Conservation (phyloP, 768 basidiomycete species). For the Russula brevipes region DNA sequence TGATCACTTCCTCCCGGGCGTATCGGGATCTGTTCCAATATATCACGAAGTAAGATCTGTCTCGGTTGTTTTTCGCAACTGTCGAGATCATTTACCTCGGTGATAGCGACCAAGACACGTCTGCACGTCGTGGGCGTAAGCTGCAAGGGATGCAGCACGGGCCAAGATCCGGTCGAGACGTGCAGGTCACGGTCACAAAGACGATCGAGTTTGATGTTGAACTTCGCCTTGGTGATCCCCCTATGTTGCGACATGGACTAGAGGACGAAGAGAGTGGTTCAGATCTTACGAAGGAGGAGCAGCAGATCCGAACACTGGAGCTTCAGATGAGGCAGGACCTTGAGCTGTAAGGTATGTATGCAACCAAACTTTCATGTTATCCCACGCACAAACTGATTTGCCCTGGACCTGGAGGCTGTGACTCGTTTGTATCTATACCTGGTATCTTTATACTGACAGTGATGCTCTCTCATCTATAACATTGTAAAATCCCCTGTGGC, state of each 20-base stretch:
- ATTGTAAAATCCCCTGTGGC: not conserved
- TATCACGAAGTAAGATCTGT: slow-evolving; percentile 14
- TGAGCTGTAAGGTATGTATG: slow-evolving; percentile 5
- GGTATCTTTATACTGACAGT: not conserved
- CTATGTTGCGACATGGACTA: too few relatives aligned
- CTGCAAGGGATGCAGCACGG: slow-evolving; percentile 5
- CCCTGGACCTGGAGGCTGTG: not conserved
- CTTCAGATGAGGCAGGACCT: slow-evolving; percentile 21
- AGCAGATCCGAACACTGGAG: slow-evolving; percentile 15
- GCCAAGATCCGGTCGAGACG: not conserved
- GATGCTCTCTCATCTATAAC: not conserved
- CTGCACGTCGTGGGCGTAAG: slow-evolving; percentile 3
- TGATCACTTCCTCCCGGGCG: slow-evolving; percentile 21
- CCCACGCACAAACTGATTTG: not conserved
- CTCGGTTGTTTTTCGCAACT: not conserved
- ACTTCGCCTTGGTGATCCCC: not conserved
- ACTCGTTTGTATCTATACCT: not conserved
- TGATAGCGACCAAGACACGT: slow-evolving; percentile 13
- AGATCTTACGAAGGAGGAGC: slow-evolving; percentile 5
- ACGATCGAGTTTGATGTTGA: slow-evolving; percentile 22
- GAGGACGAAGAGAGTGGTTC: not conserved
- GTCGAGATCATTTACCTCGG: not conserved
- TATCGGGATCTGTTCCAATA: slow-evolving; percentile 25
- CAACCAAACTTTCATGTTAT: too few relatives aligned
- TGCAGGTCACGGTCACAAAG: slow-evolving; percentile 20